Evolutionary conservation across 805 yeast genomes (phyloP), one percentile per base, ranked within the genome.

Genomic region (Dipodascus albidus): DNA sequence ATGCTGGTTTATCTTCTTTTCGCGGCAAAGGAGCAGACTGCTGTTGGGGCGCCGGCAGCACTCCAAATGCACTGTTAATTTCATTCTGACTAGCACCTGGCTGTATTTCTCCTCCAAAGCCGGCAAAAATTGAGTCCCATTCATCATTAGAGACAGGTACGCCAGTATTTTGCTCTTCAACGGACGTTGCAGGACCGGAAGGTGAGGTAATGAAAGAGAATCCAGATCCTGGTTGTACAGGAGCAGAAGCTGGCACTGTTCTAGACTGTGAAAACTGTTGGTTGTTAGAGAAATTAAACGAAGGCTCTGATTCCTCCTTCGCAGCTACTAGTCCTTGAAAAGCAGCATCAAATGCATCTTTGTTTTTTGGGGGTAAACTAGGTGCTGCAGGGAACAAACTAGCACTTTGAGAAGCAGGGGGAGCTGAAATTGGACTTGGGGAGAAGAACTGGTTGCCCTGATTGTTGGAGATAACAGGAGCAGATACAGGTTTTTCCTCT

Each of bases 51-150:
- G 60, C 52, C 33, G 49, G 50, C 22, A 53, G 48, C 6, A 51
- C 51, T 1, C 58, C 44, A 48, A 60, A 60, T 24, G 62, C 62
- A 41, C 55, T 56, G 15, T 60, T 53, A 9, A 59, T 44, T 21
- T 62, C 57, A 4, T 51, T 47, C 11, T 51, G 35, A 11, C 59
- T 38, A 3, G 59, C 55, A 49, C 50, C 11, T 17, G 53, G n/a
- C 19, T 54, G 42, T 14, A 59, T 24, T 23, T 27, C 62, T 58
- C 52, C 58, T 17, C 91, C 90, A 65, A 87, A 85, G 0, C 95
- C 96, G 2, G 95, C 91, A 71, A 89, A 89, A 23, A 89, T 76
- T 69, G 87, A 90, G 63, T 89, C 96, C 97, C 97, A 89, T 66
- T 89, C 97, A 62, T 87, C 95, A 52, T 74, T 77, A 27, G 56